These are phyloP conservation scores for Noccaea caerulescens DNA, from an alignment of 345 rosid species.

Conservation along the genomic window DNA sequence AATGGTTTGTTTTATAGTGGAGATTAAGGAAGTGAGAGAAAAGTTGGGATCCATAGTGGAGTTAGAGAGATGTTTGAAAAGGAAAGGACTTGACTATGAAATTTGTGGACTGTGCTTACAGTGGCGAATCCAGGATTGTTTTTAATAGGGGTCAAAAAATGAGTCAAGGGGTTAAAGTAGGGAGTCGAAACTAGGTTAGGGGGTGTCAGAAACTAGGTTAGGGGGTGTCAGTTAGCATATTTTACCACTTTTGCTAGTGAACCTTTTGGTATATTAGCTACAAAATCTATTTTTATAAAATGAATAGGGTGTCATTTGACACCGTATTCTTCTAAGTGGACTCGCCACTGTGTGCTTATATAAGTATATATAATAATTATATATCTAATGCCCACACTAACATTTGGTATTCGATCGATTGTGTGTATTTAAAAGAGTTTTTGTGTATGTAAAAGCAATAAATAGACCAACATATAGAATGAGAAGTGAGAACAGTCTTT, in stretches of 20 bases:
- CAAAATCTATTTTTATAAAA: too few species aligned
- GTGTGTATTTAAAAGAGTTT: slow-evolving; percentile 4
- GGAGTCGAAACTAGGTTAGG: too few species aligned
- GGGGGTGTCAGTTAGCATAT: too few species aligned
- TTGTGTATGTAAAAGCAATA: slow-evolving; percentile 41
- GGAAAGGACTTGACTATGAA: slow-evolving; percentile 33
- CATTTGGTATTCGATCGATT: neutral
- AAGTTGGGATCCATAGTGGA: slow-evolving; percentile 32
- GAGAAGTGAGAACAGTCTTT: slow-evolving; percentile 27
- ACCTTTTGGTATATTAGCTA: too few species aligned
- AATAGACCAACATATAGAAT: slow-evolving; percentile 6
- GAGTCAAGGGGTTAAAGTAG: too few species aligned
- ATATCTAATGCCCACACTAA: slow-evolving; percentile 2
- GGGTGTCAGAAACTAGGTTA: too few species aligned
- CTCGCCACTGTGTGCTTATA: slow-evolving; percentile 2
- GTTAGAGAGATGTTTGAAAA: slow-evolving; percentile 37
- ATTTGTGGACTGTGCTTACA: slow-evolving; percentile 28
- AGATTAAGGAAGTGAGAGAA: slow-evolving; percentile 21
- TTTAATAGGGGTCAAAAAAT: too few species aligned
- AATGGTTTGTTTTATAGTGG: slow-evolving; percentile 36
- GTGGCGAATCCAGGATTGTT: too few species aligned
- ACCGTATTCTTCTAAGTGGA: too few species aligned
- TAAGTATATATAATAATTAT: neutral
- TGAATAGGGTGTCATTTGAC: too few species aligned
- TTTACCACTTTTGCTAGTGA: too few species aligned